Conservation (phyloP, 108 stramenopile genomes). For the Cyclostephanos invisitatus region DNA sequence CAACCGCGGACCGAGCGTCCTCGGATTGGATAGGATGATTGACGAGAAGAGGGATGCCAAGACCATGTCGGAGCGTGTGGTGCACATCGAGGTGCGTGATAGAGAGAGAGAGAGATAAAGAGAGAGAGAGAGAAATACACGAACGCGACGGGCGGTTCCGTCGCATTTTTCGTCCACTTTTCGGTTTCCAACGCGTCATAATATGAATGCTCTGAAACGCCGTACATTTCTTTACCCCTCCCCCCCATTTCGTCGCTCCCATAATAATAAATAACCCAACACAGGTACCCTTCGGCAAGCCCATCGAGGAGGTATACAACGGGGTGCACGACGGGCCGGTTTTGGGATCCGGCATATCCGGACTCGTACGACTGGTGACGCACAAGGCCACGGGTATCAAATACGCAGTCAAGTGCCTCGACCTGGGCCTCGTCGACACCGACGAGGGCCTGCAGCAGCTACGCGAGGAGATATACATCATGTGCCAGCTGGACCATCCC, state of each 20-base stretch:
- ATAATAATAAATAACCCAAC: not conserved
- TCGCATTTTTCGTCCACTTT: no score
- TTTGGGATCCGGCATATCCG: constrained; percentile 79
- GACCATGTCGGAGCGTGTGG: constrained; percentile 48
- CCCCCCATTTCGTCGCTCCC: not conserved
- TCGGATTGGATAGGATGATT: constrained; percentile 55
- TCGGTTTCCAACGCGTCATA: not conserved
- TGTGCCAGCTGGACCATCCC: constrained; percentile 91
- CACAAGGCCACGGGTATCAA: constrained; percentile 76
- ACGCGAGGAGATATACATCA: constrained; percentile 83
- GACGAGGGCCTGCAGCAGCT: constrained; percentile 66
- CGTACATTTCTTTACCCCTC: not conserved
- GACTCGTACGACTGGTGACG: constrained; percentile 73
- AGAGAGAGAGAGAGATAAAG: not conserved
- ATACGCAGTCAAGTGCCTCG: constrained; percentile 83
- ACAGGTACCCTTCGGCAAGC: constrained; percentile 67
- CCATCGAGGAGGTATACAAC: constrained; percentile 84
- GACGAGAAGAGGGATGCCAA: constrained; percentile 56
- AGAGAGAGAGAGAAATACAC: not conserved
- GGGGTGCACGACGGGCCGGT: constrained; percentile 81
- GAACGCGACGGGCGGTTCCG: not conserved
- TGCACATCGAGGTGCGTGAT: constrained; percentile 49
- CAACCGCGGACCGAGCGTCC: constrained; percentile 31
- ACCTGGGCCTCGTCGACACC: constrained; percentile 65
- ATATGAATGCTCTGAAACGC: not conserved